Evolutionary conservation across 2,329 filamentous ascomycete genomes (phyloP), one percentile per base, ranked within the genome.

Genomic region (Penicillium vulpinum): DNA sequence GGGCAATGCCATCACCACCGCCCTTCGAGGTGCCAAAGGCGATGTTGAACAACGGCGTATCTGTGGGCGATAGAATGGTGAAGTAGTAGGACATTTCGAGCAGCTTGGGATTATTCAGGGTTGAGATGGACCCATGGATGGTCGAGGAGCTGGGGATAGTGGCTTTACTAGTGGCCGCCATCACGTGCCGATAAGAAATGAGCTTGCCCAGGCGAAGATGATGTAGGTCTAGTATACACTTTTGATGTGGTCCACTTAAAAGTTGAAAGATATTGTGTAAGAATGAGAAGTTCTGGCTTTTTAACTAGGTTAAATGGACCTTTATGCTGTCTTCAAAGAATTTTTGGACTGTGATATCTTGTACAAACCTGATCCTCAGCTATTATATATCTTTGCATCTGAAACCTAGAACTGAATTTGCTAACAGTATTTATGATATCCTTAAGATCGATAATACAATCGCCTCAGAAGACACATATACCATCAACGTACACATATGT

Each of bases 21-120:
- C 92, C 89, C 77, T 97, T 97, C 39, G 91, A 96, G 38, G 93
- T 97, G 68, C 94, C 94, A 74, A 99, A 99, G 73, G 96, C 92
- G 77, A 95, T 86, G 78, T 96, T 93, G 79, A 97, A 99, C 65
- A 99, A 85, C 33, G 94, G 93, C 72, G 93, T 95, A 80, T 99
- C 94, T 68, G 91, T 90, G 22, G 92, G 95, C 71, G 92, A 94
- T 75, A 99, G 86, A 67, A 99, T 96, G 72, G 90, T 90, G 78
- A 99, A 97, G 81, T 97, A 97, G 83, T 97, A 99, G 59, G 92
- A 97, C 94, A 97, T 97, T 62, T 66, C 81, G 67, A 41, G 38
- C 39, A 51, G 39, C 40, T 46, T 47, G 18, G 24, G 44, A 45
- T 54, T 45, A 44, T 41, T 52, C 40, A 48, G 39, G 39, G 40